Percentiles rank a stretch among this genome's conserved stretches.
These are phyloP conservation scores for Poteriospumella lacustris DNA, from an alignment of 108 stramenopile species.

Conservation along the genomic window DNA sequence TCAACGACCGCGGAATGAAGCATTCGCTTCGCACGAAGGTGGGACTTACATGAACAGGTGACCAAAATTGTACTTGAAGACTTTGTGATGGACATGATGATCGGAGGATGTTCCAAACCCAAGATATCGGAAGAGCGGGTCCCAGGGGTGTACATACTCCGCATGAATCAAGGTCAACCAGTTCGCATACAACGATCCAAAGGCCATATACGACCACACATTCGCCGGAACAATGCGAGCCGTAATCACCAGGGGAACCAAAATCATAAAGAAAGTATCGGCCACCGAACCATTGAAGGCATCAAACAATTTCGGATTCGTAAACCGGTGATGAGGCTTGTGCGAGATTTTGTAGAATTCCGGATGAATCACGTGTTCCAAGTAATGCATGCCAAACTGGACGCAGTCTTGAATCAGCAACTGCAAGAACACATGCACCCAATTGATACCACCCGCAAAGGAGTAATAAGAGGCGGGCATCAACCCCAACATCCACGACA, in stretches of 20 bases:
- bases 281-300: constrained; percentile 79
- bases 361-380: constrained; percentile 70
- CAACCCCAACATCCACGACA: constrained; percentile 75
- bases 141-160: constrained; percentile 72
- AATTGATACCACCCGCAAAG: constrained; percentile 73
- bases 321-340: constrained; percentile 88
- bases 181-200: constrained; percentile 76
- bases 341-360: constrained; percentile 73
- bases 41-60: constrained; percentile 70
- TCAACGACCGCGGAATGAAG: not conserved
- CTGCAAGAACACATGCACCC: constrained; percentile 57
- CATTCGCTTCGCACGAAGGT: not conserved
- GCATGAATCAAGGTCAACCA: constrained; percentile 84
- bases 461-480: constrained; percentile 76
- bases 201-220: constrained; percentile 91
- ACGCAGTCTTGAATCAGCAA: constrained; percentile 74
- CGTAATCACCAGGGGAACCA: constrained; percentile 73
- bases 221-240: constrained; percentile 69
- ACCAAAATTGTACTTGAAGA: constrained; percentile 88
- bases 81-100: constrained; percentile 91
- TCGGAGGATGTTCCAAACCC: constrained; percentile 80
- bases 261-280: constrained; percentile 81
- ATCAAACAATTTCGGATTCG: constrained; percentile 85
- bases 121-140: constrained; percentile 57
- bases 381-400: constrained; percentile 70